These are phyloP conservation scores for Echites panduratus DNA, from an alignment of 257 asterid genomes.

Conservation along the genomic window DNA sequence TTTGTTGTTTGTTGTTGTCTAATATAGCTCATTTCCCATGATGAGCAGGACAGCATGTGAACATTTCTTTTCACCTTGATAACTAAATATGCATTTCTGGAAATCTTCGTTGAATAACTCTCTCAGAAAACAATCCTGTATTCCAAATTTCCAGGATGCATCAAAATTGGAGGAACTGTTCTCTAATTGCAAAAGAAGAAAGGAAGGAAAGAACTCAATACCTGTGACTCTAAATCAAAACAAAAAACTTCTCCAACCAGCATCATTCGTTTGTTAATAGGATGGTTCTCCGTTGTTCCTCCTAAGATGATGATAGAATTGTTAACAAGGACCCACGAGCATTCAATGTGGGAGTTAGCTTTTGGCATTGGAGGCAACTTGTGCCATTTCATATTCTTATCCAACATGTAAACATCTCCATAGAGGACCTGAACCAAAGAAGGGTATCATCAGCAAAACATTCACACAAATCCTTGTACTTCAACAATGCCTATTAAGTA, in stretches of 20 bases:
- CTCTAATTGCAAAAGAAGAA: neutral
- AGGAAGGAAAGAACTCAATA: conserved; percentile 15
- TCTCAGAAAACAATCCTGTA: no score
- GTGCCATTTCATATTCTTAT: conserved; percentile 53
- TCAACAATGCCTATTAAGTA: neutral
- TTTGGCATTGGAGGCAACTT: conserved; percentile 56
- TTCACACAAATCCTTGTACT: neutral
- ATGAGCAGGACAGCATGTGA: no score
- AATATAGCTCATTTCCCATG: no score
- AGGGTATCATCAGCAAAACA: neutral
- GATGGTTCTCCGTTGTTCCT: conserved; percentile 78
- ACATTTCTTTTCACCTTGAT: no score
- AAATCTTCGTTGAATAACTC: no score
- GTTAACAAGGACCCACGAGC: conserved; percentile 54
- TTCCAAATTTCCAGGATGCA: no score
- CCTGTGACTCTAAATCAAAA: conserved; percentile 50
- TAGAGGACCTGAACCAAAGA: conserved; percentile 49
- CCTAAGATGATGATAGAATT: conserved; percentile 53
- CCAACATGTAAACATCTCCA: conserved; percentile 71
- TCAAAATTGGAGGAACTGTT: neutral
- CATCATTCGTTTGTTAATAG: conserved; percentile 64
- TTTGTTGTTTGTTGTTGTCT: no score
- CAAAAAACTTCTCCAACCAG: conserved; percentile 68
- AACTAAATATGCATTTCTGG: no score
- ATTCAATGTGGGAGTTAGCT: conserved; percentile 66